These are phyloP conservation scores for Phialophora macrospora DNA, from an alignment of 2,329 filamentous ascomycete genomes.

Conservation along the genomic window DNA sequence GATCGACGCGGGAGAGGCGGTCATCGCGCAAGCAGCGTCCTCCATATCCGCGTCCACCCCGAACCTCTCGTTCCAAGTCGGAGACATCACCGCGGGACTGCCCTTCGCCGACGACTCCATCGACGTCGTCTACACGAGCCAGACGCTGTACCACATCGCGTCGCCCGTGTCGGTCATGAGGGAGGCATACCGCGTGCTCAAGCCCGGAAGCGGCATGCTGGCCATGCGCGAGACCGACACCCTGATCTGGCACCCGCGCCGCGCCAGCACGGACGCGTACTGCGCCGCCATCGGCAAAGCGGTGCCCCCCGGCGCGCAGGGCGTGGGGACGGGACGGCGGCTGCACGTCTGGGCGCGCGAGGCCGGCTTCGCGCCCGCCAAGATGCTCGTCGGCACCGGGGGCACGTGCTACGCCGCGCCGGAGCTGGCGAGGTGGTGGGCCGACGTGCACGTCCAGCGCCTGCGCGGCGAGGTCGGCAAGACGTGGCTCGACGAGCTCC, in stretches of 20 bases:
- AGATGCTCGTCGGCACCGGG: constrained; percentile 32
- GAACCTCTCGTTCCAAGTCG: constrained; percentile 45
- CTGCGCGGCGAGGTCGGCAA: constrained; percentile 25
- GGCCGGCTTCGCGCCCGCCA: constrained; percentile 35
- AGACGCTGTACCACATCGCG: constrained; percentile 61
- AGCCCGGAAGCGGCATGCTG: constrained; percentile 58
- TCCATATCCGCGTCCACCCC: constrained; percentile 37
- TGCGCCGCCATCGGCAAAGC: constrained; percentile 33
- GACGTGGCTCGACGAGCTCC: constrained; percentile 16
- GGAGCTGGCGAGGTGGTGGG: constrained; percentile 29
- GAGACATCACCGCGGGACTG: constrained; percentile 48
- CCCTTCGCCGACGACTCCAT: constrained; percentile 55
- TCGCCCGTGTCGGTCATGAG: constrained; percentile 56
- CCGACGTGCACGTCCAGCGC: constrained; percentile 22
- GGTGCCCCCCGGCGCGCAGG: constrained; percentile 40
- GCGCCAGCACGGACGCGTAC: constrained; percentile 34
- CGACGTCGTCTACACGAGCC: constrained; percentile 64
- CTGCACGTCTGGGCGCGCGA: constrained; percentile 38
- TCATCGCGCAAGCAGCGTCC: constrained; percentile 42
- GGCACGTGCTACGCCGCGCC: constrained; percentile 24
- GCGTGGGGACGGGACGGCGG: constrained; percentile 35
- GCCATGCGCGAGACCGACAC: constrained; percentile 50
- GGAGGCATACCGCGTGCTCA: constrained; percentile 61
- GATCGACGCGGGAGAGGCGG: constrained; percentile 40
- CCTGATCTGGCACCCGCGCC: constrained; percentile 40